A percentile compares a stretch with the other conserved stretches of the same genome.
phyloP scores from a whole-genome alignment of 306 rosid genomes.

The Sicyos edulis region DNA sequence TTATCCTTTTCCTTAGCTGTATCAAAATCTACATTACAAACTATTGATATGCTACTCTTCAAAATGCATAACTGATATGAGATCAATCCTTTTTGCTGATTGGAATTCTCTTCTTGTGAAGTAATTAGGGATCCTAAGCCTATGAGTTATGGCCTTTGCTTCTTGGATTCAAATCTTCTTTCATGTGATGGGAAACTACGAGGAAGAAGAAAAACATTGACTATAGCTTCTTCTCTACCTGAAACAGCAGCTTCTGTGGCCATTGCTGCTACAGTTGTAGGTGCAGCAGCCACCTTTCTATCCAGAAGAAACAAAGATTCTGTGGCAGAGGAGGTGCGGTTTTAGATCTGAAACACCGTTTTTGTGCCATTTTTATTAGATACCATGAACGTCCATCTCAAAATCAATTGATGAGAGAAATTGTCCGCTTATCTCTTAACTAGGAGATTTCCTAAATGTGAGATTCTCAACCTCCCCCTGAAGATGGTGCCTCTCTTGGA shows the following conservation, averaged over 20 bases:
- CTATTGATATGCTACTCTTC: too few species aligned
- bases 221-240: constrained; percentile 47
- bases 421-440: too few species aligned
- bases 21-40: constrained; percentile 1
- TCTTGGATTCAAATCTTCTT: constrained; percentile 18
- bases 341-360: constrained; percentile 1
- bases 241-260: constrained; percentile 88
- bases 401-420: too few species aligned
- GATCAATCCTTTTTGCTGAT: constrained; percentile 16
- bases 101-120: constrained; percentile 23
- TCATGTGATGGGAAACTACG: constrained; percentile 40
- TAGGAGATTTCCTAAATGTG: too few species aligned
- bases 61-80: neutral
- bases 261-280: constrained; percentile 66
- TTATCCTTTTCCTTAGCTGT: neutral
- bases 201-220: constrained; percentile 44
- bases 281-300: constrained; percentile 76
- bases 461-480: too few species aligned
- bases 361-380: neutral
- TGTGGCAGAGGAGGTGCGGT: constrained; percentile 44
- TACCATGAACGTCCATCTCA: too few species aligned
- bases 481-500: too few species aligned
- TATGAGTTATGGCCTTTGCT: constrained; percentile 4
- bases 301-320: constrained; percentile 55
- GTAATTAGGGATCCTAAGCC: constrained; percentile 17